Percentiles rank a stretch among this genome's conserved stretches.
Evolutionary conservation across 371 early-diverging fungal genomes (phyloP).

Genomic region (Syncephalis plumigaleata): DNA sequence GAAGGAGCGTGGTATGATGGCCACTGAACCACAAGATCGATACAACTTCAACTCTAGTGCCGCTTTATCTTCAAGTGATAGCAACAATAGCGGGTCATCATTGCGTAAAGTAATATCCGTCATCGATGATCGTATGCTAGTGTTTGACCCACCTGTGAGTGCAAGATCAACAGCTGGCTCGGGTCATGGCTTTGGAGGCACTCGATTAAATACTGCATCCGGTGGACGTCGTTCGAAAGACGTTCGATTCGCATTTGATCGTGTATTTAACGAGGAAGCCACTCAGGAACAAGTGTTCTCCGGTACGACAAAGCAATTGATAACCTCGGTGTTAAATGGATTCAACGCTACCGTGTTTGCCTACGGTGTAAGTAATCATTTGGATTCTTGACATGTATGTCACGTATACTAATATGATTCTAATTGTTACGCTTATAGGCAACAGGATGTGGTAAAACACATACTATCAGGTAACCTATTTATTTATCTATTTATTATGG

Average conservation of each 20-base stretch:
- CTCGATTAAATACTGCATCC: conserved; percentile 10
- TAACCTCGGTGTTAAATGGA: conserved; percentile 30
- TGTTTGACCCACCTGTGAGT: conserved; percentile 43
- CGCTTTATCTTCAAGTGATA: conserved; percentile 4
- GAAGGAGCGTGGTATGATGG: conserved; percentile 18
- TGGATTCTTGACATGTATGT: background rate
- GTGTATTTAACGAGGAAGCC: conserved; percentile 30
- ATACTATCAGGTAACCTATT: conserved; percentile 26
- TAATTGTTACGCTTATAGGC: conserved; percentile 12
- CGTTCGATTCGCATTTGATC: conserved; percentile 34
- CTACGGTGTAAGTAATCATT: conserved; percentile 26
- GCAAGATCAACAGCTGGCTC: conserved; percentile 6
- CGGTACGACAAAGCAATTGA: conserved; percentile 22
- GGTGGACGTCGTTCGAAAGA: conserved; percentile 14
- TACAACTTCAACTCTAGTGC: conserved; percentile 16
- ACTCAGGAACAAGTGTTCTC: conserved; percentile 35
- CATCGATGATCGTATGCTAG: conserved; percentile 34
- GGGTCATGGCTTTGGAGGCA: conserved; percentile 7
- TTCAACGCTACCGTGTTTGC: conserved; percentile 59
- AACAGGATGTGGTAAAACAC: conserved; percentile 72
- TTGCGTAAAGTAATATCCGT: conserved; percentile 34
- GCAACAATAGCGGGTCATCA: background rate
- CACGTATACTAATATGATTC: too few relatives aligned
- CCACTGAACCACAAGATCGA: conserved; percentile 10
- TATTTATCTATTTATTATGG: conserved; percentile 20